Evolutionary conservation across 2,329 filamentous ascomycete genomes (phyloP), one percentile per base, ranked within the genome.

Genomic region (Parastagonospora avenae): DNA sequence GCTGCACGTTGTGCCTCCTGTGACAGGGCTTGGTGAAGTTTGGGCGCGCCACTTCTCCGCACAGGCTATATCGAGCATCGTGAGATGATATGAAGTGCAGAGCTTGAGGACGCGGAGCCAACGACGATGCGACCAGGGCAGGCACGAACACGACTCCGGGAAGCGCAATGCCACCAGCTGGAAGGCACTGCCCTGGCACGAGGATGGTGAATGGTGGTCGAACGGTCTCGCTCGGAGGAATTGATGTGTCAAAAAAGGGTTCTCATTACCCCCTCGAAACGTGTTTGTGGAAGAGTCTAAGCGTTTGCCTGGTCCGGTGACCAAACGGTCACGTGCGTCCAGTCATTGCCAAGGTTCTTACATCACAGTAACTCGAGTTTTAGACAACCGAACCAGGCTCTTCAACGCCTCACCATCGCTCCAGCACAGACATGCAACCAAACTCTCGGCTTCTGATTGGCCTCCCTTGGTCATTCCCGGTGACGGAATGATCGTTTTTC

Each of bases 191-290:
- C 37, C 52, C 59, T 62, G 52, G 57, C 61, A 65, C 62, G 62
- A 53, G 57, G 62, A 51, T 56, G 53, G 45, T 54, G 52, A 52
- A 60, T 54, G 52, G 57, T 54, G 59, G 55, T 62, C 51, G 55
- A 42, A 59, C 29, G 40, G 57, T 55, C 48, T 61, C 52, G 58
- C 19, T 55, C 56, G 58, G 54, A 62, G 55, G 50, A 60, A 63
- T 63, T 65, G 57, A 66, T 68, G 63, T 67, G 67, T 68, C 64
- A 70, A 57, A 52, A 52, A 50, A 28, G 53, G 48, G 47, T 47
- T 48, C 28, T 29, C 32, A 43, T 48, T 48, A 43, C 39, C 46
- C 39, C 33, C 27, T 28, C 32, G 28, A 39, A 42, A 48, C 39
- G 39, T 32, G 3, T 12, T 31, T 44, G 42, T 36, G 42, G 42